Evolutionary conservation across 495 filamentous ascomycete species (phyloP).

Genomic region (Annulohypoxylon moriforme): DNA sequence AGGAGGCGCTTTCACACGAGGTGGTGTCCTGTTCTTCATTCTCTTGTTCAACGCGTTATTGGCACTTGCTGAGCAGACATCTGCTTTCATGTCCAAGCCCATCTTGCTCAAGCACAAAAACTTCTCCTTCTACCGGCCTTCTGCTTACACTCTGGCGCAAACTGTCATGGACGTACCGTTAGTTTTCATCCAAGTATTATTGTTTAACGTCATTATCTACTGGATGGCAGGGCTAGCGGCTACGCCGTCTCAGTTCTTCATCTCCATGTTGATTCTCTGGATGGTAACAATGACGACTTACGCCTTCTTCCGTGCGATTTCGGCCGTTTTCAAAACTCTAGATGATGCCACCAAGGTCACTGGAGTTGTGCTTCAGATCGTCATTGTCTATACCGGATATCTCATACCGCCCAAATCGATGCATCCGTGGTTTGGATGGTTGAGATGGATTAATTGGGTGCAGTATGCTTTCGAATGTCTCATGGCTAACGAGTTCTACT

Average conservation of each 20-base stretch:
- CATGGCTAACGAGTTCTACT: constrained; percentile 78
- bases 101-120: constrained; percentile 86
- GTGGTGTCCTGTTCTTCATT: constrained; percentile 74
- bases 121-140: constrained; percentile 86
- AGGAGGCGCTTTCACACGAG: constrained; percentile 64
- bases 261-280: constrained; percentile 71
- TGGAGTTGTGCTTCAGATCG: constrained; percentile 72
- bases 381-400: constrained; percentile 82
- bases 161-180: constrained; percentile 81
- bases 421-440: constrained; percentile 68
- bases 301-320: constrained; percentile 80
- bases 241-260: constrained; percentile 86
- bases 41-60: constrained; percentile 85
- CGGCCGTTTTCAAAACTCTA: constrained; percentile 61
- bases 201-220: constrained; percentile 83
- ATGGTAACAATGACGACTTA: constrained; percentile 79
- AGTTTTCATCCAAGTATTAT: constrained; percentile 72
- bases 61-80: constrained; percentile 78
- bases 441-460: constrained; percentile 44
- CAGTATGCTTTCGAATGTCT: constrained; percentile 72
- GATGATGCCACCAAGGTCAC: constrained; percentile 76
- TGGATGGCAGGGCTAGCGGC: constrained; percentile 77
- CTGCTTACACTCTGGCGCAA: constrained; percentile 81
- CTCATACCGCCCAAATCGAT: constrained; percentile 77
- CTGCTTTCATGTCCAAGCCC: constrained; percentile 74